Evolutionary conservation across 257 asterid species (phyloP).

Genomic region (Lycium barbarum): DNA sequence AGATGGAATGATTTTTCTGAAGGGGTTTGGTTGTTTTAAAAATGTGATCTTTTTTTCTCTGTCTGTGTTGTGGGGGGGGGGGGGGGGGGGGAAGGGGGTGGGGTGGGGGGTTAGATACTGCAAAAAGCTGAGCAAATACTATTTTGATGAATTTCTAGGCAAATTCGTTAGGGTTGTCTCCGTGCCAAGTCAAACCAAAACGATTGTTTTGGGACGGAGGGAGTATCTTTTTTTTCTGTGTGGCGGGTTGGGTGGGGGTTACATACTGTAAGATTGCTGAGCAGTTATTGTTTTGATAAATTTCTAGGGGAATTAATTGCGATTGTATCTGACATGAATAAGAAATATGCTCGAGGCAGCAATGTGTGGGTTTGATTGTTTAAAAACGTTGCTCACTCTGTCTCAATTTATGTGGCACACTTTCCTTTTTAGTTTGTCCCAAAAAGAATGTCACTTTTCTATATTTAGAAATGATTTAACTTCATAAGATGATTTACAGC

Average conservation of each 20-base stretch:
- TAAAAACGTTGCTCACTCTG: neutral
- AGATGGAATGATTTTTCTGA: neutral
- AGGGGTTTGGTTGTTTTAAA: neutral
- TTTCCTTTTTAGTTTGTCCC: no score
- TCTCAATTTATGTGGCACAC: neutral
- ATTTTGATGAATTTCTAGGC: slow-evolving; percentile 44
- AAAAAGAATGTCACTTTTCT: no score
- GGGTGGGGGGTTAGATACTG: neutral
- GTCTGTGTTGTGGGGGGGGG: neutral
- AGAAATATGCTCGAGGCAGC: slow-evolving; percentile 90
- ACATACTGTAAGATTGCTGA: no score
- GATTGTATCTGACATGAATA: slow-evolving; percentile 79
- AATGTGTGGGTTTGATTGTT: slow-evolving; percentile 50
- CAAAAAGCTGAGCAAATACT: neutral
- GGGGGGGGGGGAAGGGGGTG: neutral
- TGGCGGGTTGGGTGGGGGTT: neutral
- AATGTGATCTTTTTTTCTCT: neutral
- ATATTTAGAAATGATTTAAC: no score
- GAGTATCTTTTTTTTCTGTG: no score
- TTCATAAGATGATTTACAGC: no score
- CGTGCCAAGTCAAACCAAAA: no score
- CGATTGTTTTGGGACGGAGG: no score
- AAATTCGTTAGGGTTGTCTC: slow-evolving; percentile 64
- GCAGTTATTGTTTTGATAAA: no score
- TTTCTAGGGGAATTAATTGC: slow-evolving; percentile 59